Conservation (phyloP, 202 grass and related monocot genomes). For the Sporobolus alterniflorus region DNA sequence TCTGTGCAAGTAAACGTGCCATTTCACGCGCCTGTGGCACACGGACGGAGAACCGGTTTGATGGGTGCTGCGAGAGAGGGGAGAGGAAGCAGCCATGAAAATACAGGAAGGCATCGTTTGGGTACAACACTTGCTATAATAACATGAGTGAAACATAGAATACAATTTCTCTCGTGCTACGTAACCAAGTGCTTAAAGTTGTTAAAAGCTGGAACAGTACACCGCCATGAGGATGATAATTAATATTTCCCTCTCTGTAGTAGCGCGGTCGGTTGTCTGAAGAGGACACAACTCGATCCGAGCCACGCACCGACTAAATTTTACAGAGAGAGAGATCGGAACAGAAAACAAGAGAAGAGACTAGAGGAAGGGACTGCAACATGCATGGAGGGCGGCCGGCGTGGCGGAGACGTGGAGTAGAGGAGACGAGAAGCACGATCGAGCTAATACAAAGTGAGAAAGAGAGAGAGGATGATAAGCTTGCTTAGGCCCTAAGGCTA, state of each 20-base stretch:
- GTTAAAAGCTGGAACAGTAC: constrained; percentile 47
- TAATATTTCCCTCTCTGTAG: constrained; percentile 63
- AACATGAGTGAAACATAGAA: not conserved
- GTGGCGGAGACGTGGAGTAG: not conserved
- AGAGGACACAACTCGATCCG: constrained; percentile 90
- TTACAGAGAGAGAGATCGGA: constrained; percentile 42
- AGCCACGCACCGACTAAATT: constrained; percentile 59
- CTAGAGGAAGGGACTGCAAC: not conserved
- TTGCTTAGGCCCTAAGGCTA: constrained; percentile 44
- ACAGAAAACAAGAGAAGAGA: not conserved
- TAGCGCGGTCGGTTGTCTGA: constrained; percentile 92
- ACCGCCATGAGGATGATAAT: constrained; percentile 42
- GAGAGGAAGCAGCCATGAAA: constrained; percentile 19
- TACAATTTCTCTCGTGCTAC: constrained; percentile 7
- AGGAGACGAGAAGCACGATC: constrained; percentile 15
- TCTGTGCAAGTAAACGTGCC: constrained; percentile 29
- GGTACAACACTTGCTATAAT: not conserved
- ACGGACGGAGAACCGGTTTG: constrained; percentile 13
- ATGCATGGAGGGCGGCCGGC: no score
- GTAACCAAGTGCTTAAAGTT: constrained; percentile 41
- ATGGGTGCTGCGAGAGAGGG: not conserved
- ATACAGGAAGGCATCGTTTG: not conserved
- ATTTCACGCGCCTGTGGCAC: constrained; percentile 46
- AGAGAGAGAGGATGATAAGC: not conserved
- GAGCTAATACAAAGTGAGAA: constrained; percentile 41